Conservation (phyloP, 176 grass and related monocot species). For the Echinochloa phyllopogon region DNA sequence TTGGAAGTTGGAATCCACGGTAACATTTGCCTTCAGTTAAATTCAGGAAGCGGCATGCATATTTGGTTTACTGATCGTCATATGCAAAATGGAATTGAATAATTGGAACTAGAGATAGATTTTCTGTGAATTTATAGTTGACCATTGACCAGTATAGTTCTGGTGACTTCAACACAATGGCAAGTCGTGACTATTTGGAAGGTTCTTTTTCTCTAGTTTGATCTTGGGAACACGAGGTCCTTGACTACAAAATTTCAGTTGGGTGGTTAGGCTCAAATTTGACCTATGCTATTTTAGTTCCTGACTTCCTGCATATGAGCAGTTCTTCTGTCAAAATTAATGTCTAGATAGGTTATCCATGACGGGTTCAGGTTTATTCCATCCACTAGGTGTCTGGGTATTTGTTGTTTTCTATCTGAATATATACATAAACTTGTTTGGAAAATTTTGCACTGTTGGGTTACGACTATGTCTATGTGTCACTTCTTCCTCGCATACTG, state of each 20-base stretch:
- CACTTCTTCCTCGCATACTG: not conserved
- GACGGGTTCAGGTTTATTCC: constrained; percentile 1
- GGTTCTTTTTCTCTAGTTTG: constrained; percentile 6
- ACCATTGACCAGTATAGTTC: not conserved
- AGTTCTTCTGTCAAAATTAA: not conserved
- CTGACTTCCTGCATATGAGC: not conserved
- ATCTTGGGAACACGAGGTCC: not conserved
- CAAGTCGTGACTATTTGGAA: not conserved
- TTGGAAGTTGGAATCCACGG: not conserved
- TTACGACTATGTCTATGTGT: not conserved
- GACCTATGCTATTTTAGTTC: not conserved
- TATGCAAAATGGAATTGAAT: not conserved
- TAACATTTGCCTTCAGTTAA: not conserved
- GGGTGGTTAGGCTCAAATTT: not conserved
- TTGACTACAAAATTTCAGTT: not conserved
- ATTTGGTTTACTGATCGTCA: constrained; percentile 8
- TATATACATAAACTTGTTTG: not conserved
- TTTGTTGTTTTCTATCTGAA: not conserved
- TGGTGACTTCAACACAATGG: not conserved
- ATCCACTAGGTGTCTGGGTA: not conserved
- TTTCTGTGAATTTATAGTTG: not conserved
- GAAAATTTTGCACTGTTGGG: not conserved
- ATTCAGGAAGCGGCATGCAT: not conserved
- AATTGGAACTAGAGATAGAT: not conserved
- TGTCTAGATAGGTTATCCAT: constrained; percentile 14